Base-by-base conservation (phyloP, 116 monocot species). In the Thalassia testudinum region DNA sequence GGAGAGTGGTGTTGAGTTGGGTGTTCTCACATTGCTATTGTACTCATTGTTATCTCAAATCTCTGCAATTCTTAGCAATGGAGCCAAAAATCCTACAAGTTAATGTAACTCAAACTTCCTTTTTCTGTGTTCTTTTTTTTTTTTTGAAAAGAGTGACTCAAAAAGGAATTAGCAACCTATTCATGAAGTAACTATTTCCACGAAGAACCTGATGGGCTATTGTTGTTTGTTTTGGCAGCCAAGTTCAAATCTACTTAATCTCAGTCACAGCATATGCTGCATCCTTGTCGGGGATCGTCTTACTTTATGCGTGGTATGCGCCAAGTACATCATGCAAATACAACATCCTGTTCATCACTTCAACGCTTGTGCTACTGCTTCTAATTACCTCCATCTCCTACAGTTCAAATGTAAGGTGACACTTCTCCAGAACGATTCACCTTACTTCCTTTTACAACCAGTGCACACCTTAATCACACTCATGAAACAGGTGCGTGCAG, bases 251-350 rank as follows among this genome's bases (percentile, higher is more conserved):
- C 2, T 21, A 57, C 23, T 40, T 74, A 22, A 49, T 83, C 13
- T 78, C 88, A 19, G 25, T 70, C 12, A 48, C 43, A 47, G 61
- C 85, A 28, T 74, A 95, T 63, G 47, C 69, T 24, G 62, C 63
- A 40, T 87, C 81, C 11, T 17, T 82, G 1, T 1, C 76, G 37
- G 88, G 79, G 22, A 74, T 87, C 12, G 48, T 95, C 56, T 53
- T 84, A 60, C 83, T 88, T 81, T 95, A 85, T 24, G 54, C 87
- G 27, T 84, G 75, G 81, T 95, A 95, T 61, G 81, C 78, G 21
- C 74, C 95, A 1, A 67, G 62, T 17, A 53, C 72, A 43, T 58
- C 88, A 11, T 87, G 84, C 72, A 67, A 52, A 40, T 52, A 72
- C 23, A 95, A 95, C 61, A 88, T 88, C 60, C 71, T 95, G 49